These are phyloP conservation scores for Antitrichia curtipendula DNA, from an alignment of 225 moss, liverwort and hornwort species.

Conservation along the genomic window DNA sequence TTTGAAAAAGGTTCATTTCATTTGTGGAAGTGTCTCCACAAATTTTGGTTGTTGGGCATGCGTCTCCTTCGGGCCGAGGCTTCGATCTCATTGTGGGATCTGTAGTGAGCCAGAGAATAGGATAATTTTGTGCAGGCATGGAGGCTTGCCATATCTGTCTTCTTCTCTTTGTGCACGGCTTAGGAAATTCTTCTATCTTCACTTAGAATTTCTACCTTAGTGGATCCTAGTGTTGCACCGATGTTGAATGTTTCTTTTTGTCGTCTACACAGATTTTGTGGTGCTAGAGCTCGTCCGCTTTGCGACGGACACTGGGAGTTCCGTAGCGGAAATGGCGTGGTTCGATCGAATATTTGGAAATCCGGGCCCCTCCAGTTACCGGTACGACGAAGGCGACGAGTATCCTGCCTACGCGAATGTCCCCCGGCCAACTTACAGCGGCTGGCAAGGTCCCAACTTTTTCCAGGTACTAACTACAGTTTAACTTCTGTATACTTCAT, in stretches of 20 bases:
- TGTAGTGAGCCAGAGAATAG: neutral
- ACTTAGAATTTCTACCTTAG: neutral
- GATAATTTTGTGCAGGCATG: neutral
- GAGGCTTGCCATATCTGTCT: neutral
- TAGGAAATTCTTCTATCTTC: neutral
- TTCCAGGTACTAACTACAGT: conserved; percentile 15
- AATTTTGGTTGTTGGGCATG: neutral
- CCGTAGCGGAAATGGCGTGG: conserved; percentile 21
- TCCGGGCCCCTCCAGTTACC: conserved; percentile 20
- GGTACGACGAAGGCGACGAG: conserved; percentile 31
- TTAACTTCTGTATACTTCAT: neutral
- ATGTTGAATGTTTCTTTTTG: neutral
- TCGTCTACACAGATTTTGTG: neutral
- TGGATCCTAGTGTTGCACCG: neutral
- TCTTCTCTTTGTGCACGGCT: neutral
- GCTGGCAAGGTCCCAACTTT: conserved; percentile 15
- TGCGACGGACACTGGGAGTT: neutral
- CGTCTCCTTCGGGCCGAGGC: neutral
- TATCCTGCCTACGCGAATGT: conserved; percentile 8
- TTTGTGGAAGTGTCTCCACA: neutral
- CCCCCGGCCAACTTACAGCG: neutral
- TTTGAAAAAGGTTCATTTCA: neutral
- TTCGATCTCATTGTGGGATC: neutral
- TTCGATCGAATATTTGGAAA: conserved; percentile 24
- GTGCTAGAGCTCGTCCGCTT: neutral